Conservation (phyloP, 1,139 yeast genomes). For the Candida tropicalis region DNA sequence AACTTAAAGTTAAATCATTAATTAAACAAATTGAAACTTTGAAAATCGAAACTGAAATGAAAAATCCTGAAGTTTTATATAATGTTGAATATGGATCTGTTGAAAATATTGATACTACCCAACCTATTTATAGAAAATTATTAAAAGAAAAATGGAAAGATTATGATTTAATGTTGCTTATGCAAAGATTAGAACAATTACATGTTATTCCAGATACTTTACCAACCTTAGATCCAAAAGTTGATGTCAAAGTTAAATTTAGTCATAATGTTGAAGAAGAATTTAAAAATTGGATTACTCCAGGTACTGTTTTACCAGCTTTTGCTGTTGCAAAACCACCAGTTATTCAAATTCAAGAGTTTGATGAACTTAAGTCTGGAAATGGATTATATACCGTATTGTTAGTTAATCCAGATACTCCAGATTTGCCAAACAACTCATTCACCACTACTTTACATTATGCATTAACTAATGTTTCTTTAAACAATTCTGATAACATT, state of each 20-base stretch:
- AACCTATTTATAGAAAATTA: conserved; percentile 77
- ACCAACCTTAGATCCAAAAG: conserved; percentile 85
- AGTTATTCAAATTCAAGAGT: conserved; percentile 71
- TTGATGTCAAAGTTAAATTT: conserved; percentile 74
- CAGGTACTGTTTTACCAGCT: conserved; percentile 76
- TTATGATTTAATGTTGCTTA: conserved; percentile 65
- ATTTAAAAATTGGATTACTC: conserved; percentile 64
- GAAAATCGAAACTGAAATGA: conserved; percentile 53
- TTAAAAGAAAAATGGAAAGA: conserved; percentile 73
- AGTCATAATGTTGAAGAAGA: conserved; percentile 62
- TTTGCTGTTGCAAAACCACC: conserved; percentile 78
- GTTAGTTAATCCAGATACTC: conserved; percentile 90
- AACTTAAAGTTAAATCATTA: conserved; percentile 12
- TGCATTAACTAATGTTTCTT: conserved; percentile 71
- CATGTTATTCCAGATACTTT: conserved; percentile 90
- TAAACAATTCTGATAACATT: conserved; percentile 60
- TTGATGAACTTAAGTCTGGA: conserved; percentile 44
- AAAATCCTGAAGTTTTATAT: conserved; percentile 83
- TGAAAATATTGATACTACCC: conserved; percentile 60
- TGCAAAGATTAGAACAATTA: conserved; percentile 89
- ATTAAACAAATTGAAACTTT: conserved; percentile 24
- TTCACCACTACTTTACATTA: conserved; percentile 76
- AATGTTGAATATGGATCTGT: conserved; percentile 52
- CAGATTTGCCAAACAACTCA: conserved; percentile 70
- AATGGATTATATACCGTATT: conserved; percentile 68